Conservation (phyloP, 2,329 filamentous ascomycete genomes). For the Calonectria crousiana region DNA sequence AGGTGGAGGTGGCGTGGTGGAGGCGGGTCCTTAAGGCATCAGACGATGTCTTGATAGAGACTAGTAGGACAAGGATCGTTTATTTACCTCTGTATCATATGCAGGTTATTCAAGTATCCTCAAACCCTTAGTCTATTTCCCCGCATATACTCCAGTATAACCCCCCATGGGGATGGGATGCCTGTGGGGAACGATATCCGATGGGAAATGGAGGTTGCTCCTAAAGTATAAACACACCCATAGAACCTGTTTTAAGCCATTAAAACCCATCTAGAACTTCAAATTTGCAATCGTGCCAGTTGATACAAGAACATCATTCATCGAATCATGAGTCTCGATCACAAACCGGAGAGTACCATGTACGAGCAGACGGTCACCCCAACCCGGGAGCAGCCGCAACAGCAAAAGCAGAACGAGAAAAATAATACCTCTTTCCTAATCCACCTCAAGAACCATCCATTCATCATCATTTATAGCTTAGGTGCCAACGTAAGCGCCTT, state of each 20-base stretch:
- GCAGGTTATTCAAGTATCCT: not conserved
- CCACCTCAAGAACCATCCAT: not conserved
- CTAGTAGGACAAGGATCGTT: not conserved
- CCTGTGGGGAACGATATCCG: not conserved
- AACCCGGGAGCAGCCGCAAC: not conserved
- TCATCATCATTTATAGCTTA: not conserved
- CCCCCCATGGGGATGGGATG: not conserved
- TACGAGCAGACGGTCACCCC: not conserved
- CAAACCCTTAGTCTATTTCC: not conserved
- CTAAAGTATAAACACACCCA: not conserved
- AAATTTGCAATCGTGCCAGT: not conserved
- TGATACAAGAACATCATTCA: not conserved
- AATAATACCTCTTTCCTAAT: not conserved
- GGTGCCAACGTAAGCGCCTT: constrained; percentile 7
- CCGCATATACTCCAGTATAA: not conserved
- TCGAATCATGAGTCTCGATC: not conserved
- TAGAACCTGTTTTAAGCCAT: not conserved
- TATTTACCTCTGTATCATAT: not conserved
- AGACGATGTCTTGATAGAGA: not conserved
- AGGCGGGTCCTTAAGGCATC: not conserved
- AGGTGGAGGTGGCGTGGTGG: constrained; percentile 9
- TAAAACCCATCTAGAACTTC: not conserved
- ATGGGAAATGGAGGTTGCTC: not conserved
- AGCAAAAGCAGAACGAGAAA: not conserved
- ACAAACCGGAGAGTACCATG: not conserved